Evolutionary conservation across 768 basidiomycete genomes (phyloP), one percentile per base, ranked within the genome.

Genomic region (Lactifluus rugatus): DNA sequence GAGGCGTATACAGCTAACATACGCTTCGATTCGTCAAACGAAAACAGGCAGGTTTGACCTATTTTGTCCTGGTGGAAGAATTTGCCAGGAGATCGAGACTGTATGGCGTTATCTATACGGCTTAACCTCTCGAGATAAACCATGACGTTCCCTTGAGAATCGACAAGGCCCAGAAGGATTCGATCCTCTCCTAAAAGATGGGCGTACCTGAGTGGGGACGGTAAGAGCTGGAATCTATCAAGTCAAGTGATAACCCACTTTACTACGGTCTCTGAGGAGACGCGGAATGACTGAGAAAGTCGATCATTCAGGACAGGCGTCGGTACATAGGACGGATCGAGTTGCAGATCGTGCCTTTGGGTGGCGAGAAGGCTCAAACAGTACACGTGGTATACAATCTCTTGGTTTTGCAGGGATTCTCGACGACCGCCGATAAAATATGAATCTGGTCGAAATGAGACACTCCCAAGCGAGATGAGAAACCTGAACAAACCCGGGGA

Each of bases 1-100:
- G 72, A 66, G 6, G 75, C 71, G 54, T 78, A 76, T 0, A 83
- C 56, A 0, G 76, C 75, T n/a, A 84, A 63, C 70, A 78, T 75
- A 2, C 76, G 74, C 60, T 75, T 79, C 17, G 70, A 66, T 62
- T 84, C 81, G 48, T 84, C 81, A 55, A 75, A 81, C 0, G 82
- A 72, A 9, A 83, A 47, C 7, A 78, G 25, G 51, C 74, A 72
- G 7, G 76, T 70, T 2, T 71, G 67, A 0, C 79, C 81, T 6
- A 81, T 73, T 63, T 77, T 81, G 53, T 78, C 75, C 9, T 70
- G 72, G 52, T 75, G 71, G 21, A 83, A 65, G 0, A 32, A 46
- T 52, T 64, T 57, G 6, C 52, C 58, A 32, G 9, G 14, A 2
- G 52, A 42, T 5, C 21, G 31, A 8, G 32, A 56, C 14, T 42